Base-by-base conservation (phyloP, 2,329 filamentous ascomycete genomes). In the Harringtonia lauricola region DNA sequence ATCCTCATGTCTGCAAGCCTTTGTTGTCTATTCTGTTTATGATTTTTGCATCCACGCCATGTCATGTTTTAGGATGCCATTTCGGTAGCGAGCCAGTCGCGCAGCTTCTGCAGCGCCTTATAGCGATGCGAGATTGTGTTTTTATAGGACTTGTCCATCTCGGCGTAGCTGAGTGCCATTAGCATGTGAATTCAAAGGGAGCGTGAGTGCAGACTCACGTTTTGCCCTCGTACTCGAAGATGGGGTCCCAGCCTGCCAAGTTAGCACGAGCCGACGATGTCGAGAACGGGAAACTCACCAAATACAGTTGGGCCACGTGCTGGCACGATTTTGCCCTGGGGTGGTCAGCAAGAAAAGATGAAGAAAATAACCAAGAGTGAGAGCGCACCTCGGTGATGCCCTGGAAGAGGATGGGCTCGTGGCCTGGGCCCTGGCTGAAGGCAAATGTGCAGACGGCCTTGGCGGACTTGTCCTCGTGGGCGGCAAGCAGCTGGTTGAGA, bases 361-460 rank as follows among this genome's bases (percentile, higher is more conserved):
- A 30, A 15, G 3, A 15, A 34, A 29, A n/a, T 3, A 18, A 40
- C 9, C 6, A 13, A 8, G 28, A 9, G 24, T 17, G 19, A 13
- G 4, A 28, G 22, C 38, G 8, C 22, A 87, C 85, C 54, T 84
- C 72, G 13, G 89, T 95, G 47, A 86, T 74, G 9, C 92, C 92
- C 64, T 98, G 89, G 65, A 98, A 98, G 15, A 96, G 70, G 24
- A 94, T 72, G 2, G 86, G 82, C 57, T 94, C 79, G 42, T 86
- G 71, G 3, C 86, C 89, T 5, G 89, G 92, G 0, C 90, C 92
- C 50, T 81, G 74, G 43, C 79, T 92, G 65, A 94, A 95, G 21
- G 81, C 92, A 64, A 98, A 98, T 1, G 92, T 98, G 66, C 90
- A 95, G 37, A 98, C 85, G 17, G 92, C 90, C 64, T 94, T 81